Evolutionary conservation across 352 stramenopile species (phyloP), one percentile per base, ranked within the genome.

Genomic region (Globisporangium paddicum): DNA sequence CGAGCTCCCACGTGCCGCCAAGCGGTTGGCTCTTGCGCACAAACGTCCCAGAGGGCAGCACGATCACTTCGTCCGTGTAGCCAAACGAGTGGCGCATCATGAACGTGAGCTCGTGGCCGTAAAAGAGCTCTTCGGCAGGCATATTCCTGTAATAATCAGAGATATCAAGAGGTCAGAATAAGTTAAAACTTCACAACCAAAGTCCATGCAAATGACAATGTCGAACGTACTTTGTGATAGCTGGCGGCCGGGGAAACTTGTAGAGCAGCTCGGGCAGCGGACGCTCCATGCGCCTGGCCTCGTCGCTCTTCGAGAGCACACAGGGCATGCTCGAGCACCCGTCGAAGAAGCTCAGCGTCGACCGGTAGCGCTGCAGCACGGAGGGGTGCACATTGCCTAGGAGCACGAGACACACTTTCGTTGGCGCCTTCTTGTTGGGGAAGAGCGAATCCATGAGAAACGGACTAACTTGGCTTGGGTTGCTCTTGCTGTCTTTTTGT

Each of bases 51-150:
- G 53, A 64, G 2, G 83, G 83, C 25, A 74, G 59, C 5, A 93
- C 54, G 19, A 90, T 73, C 16, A 95, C 47, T 54, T 95, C 86
- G 54, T 95, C 86, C 23, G 67, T 92, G 58, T 77, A 95, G 0
- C 86, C 82, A 8, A 74, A 63, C 48, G 81, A 90, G 55, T 93
- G 85, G 9, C 72, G 67, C 69, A 91, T 84, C 49, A 95, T 49
- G 42, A 93, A 90, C 35, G 86, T 93, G 37, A 95, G 58, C 44
- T 95, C 82, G 51, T 93, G 79, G 9, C 70, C 75, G 57, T 82
- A 83, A 51, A 92, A 95, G 9, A 95, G 66, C 58, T 91, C 78
- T 0, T 92, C 73, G 0, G 56, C 63, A 11, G 74, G 35, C 41
- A 91, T 48, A 26, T 80, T 65, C 21, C 77, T 87, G 63, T 21